These are phyloP conservation scores for Rhododendron simsii DNA, from an alignment of 148 eudicot genomes.

Conservation along the genomic window DNA sequence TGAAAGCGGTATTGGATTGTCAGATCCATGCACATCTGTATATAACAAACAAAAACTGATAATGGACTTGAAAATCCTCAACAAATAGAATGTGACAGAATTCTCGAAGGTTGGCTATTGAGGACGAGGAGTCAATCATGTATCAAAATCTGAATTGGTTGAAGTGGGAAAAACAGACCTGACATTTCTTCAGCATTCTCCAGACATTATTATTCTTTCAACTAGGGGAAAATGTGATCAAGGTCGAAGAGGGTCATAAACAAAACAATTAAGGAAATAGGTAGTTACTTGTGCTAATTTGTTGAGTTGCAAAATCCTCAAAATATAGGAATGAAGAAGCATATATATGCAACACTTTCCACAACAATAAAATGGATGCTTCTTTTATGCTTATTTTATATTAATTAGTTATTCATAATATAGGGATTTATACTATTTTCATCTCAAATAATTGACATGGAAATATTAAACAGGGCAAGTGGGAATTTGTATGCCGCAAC, in stretches of 20 bases:
- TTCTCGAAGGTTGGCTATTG: background rate
- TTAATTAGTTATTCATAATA: background rate
- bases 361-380: background rate
- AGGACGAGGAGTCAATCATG: background rate
- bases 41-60: constrained; percentile 8
- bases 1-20: constrained; percentile 79
- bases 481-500: no score
- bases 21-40: constrained; percentile 70
- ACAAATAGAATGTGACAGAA: background rate
- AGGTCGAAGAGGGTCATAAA: background rate
- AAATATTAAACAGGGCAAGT: background rate
- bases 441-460: background rate
- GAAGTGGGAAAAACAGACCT: background rate
- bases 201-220: background rate
- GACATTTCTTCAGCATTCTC: background rate
- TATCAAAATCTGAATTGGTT: background rate
- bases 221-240: background rate
- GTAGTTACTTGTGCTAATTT: background rate
- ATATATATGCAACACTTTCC: background rate
- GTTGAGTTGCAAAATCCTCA: background rate
- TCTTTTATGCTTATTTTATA: background rate
- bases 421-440: background rate
- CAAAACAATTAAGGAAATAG: background rate
- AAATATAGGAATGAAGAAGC: background rate
- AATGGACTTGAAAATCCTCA: background rate